Evolutionary conservation across 2,329 filamentous ascomycete species (phyloP).

Genomic region (Teratosphaeria epicoccoides): DNA sequence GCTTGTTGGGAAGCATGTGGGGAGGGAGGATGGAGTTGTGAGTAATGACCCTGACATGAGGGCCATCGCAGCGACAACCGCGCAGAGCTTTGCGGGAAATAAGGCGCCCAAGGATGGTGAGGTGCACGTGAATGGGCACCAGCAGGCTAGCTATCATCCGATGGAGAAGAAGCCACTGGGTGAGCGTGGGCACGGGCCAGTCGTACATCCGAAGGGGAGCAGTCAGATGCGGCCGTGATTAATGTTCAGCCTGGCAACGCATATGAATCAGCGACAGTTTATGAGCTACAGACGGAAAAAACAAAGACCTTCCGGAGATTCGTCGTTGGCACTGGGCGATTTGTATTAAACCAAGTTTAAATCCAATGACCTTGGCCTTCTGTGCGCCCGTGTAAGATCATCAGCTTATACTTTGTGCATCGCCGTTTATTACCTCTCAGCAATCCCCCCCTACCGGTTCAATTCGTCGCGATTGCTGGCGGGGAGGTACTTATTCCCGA

Average conservation of each 20-base stretch:
- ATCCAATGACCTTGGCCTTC: no score
- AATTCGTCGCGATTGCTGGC: neutral
- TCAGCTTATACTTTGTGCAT: neutral
- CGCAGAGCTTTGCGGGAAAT: conserved; percentile 21
- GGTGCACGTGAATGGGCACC: neutral
- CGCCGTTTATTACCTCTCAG: neutral
- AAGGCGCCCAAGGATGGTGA: conserved; percentile 1
- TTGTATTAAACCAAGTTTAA: no score
- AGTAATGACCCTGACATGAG: conserved; percentile 18
- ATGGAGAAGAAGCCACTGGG: conserved; percentile 4
- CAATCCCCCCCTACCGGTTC: neutral
- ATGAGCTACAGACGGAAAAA: no score
- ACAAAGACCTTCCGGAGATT: no score
- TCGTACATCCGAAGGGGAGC: conserved; percentile 5
- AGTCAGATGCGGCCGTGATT: neutral
- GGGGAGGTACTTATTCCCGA: neutral
- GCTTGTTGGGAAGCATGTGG: conserved; percentile 12
- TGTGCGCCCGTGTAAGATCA: no score
- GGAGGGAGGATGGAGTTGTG: conserved; percentile 14
- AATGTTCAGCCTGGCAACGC: neutral
- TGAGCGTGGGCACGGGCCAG: conserved; percentile 11
- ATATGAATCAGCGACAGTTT: no score
- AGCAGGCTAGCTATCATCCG: neutral
- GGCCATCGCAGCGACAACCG: conserved; percentile 18
- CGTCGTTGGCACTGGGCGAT: no score